Base-by-base conservation (phyloP, 345 rosid genomes). In the Salix brachista region DNA sequence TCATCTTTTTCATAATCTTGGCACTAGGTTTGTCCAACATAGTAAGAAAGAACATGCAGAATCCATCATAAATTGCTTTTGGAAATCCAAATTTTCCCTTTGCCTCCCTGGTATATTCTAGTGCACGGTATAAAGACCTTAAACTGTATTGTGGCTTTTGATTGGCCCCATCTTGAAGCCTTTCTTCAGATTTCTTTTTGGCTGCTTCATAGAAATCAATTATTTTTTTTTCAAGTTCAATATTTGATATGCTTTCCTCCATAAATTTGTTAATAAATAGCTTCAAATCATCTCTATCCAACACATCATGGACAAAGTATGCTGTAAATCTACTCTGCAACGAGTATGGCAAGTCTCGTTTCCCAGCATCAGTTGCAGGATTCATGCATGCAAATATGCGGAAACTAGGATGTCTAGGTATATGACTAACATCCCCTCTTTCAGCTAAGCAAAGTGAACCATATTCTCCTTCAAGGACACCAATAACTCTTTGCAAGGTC, bases 341-440 rank as follows among this genome's bases (percentile, higher is more conserved):
- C 56, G 94, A 83, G 79, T 83, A 84, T 4, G 97, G 94, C 83
- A 95, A 87, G 72, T 95, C 99, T 71, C 97, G 84, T 84, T 95
- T 95, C 75, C 99, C 99, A 79, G 99, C 98, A 90, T 95, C 99
- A 65, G 96, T 95, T 82, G 98, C 99, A 30, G 99, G 99, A 86
- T 95, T 95, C 99, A 95, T 95, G 71, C 99, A 93, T 23, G 96
- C 91, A 90, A 93, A 95, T 76, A 93, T 79, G 48, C 97, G 96
- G 69, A 95, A 95, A 82, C 83, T 82, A 65, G 86, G 83, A 86
- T 95, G 92, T 83, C 98, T 89, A 64, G 83, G 82, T 77, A 95
- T 84, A 78, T 86, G 84, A 80, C 82, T 82, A 62, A 80, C 84
- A 87, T 95, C 99, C 77, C 98, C 99, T 79, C 96, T 90, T 89